phyloP scores from a whole-genome alignment of 2,329 filamentous ascomycete species.

The Paraphoma sp. region DNA sequence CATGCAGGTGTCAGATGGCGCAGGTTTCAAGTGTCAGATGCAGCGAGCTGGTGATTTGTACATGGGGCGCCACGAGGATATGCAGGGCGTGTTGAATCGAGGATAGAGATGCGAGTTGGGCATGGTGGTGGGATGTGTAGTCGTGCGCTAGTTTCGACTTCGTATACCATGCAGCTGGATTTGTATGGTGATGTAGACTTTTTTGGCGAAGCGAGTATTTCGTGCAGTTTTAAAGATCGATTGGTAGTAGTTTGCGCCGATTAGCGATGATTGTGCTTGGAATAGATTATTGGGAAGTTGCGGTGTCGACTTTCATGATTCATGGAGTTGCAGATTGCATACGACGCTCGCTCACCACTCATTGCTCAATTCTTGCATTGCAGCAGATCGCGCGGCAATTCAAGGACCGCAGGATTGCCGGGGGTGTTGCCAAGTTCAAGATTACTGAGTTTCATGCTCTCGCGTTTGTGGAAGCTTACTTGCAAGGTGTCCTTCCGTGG shows the following conservation, averaged over 20 bases:
- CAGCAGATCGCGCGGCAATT: too few species aligned
- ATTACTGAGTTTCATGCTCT: too few species aligned
- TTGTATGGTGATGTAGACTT: too few species aligned
- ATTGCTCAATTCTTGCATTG: background rate
- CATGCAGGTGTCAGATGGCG: background rate
- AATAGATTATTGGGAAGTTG: background rate
- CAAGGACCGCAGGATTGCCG: too few species aligned
- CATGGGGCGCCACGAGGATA: background rate
- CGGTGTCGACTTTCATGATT: background rate
- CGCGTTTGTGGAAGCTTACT: background rate
- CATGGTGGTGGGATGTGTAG: background rate
- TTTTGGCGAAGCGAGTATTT: too few species aligned
- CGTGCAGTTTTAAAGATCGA: background rate
- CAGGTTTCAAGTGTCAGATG: background rate
- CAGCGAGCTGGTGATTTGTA: background rate
- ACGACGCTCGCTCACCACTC: background rate
- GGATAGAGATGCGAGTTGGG: background rate
- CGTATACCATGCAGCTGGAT: too few species aligned
- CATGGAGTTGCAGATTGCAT: background rate
- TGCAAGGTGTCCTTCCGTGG: background rate
- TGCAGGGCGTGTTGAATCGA: background rate
- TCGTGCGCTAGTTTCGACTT: background rate
- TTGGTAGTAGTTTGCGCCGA: background rate
- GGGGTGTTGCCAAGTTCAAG: too few species aligned
- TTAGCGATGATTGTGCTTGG: background rate